Percentiles rank a stretch among this genome's conserved stretches.
phyloP scores from a whole-genome alignment of 1,284 basidiomycete species.

The Abortiporus biennis region DNA sequence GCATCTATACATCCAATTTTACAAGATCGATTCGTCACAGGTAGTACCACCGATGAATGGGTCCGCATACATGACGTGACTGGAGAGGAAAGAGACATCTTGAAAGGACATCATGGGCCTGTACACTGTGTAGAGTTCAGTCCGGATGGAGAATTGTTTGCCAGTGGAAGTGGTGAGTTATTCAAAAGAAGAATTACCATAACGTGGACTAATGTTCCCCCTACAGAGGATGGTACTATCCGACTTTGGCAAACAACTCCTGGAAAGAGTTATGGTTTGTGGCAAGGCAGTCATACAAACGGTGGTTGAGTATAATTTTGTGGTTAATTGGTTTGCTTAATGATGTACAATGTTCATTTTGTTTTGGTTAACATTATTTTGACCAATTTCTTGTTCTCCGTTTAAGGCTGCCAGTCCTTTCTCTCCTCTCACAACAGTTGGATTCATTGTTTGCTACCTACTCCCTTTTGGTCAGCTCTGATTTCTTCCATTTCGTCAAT shows the following conservation, averaged over 20 bases:
- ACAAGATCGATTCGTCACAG: conserved; percentile 90
- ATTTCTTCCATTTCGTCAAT: no score
- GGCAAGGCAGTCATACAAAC: conserved; percentile 65
- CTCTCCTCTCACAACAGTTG: no score
- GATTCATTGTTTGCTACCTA: no score
- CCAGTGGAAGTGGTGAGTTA: conserved; percentile 89
- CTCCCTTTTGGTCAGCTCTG: no score
- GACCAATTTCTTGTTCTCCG: no score
- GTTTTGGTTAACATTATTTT: no score
- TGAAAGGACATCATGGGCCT: conserved; percentile 97
- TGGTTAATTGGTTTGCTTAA: conserved; percentile 17
- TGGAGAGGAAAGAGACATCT: conserved; percentile 86
- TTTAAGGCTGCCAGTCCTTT: no score
- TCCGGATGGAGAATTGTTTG: conserved; percentile 98
- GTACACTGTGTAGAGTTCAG: conserved; percentile 93
- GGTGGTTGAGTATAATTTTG: conserved; percentile 33
- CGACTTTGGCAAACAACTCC: conserved; percentile 95
- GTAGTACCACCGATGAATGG: conserved; percentile 92
- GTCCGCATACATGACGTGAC: conserved; percentile 89
- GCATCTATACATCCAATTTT: conserved; percentile 88
- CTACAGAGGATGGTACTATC: conserved; percentile 63
- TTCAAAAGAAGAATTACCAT: no score
- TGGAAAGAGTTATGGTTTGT: conserved; percentile 89
- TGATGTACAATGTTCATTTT: conserved; percentile 14
- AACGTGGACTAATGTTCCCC: no score